Base-by-base conservation (phyloP, 257 asterid species). In the Eucommia ulmoides region DNA sequence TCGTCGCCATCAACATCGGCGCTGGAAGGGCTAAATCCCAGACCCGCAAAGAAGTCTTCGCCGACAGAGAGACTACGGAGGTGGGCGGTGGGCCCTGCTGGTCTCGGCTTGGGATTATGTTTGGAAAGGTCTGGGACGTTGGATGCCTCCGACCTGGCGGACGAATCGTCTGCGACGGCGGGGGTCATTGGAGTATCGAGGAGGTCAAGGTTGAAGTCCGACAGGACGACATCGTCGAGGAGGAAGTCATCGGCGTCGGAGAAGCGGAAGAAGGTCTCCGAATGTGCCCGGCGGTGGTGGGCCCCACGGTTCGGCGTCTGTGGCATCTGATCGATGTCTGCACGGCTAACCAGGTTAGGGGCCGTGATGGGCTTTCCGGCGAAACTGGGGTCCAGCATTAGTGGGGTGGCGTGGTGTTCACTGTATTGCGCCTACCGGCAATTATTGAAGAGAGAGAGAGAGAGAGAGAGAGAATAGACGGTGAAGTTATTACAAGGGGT, bases 211-310 rank as follows among this genome's bases (percentile, higher is more conserved):
- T 48, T 62, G 45, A 78, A 73, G 73, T 78, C 86, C 0, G 73
- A 64, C 38, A 29, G 7, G 1, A 74, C 71, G 23, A 69, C 89
- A 56, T 76, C 84, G 65, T 83, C 97, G 17, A 87, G 44, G 50
- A 76, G 66, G 62, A 78, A 65, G 50, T 81, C 91, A 62, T 83
- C 93, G 53, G 78, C 62, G 70, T 78, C 88, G 0, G 82, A 80
- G 71, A 79, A 77, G 1, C 88, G 96, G 79, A 75, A 79, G 71
- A 84, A 81, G 61, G 86, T 79, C 65, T 88, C 97, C 8, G 97
- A 88, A 19, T 74, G 95, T 56, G 93, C 78, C 1, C 95, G 85
- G 53, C 97, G 97, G 73, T 87, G 96, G 74, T 61, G 68, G 55
- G 72, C 49, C 50, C 79, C 58, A 0, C 91, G 84, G 26, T 75